phyloP scores from a whole-genome alignment of 495 filamentous ascomycete genomes.

The Podospora anserina region DNA sequence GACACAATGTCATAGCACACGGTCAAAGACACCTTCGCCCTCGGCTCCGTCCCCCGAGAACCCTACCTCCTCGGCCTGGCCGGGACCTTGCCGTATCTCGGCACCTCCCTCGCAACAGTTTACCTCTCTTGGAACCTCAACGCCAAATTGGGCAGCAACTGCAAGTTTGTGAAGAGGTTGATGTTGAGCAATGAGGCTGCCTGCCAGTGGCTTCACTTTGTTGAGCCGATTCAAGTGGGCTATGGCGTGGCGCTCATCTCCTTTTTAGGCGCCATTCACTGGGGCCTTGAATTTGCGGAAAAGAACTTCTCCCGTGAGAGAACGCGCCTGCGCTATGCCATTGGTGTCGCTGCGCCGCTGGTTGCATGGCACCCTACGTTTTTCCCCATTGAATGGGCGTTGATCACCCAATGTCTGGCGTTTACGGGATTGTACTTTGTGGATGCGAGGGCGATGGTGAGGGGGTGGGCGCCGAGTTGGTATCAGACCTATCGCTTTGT shows the following conservation, averaged over 20 bases:
- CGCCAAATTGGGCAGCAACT: too few relatives aligned
- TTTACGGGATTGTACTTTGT: slow-evolving; percentile 89
- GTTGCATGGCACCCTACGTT: slow-evolving; percentile 92
- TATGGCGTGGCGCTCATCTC: slow-evolving; percentile 94
- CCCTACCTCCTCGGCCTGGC: slow-evolving; percentile 79
- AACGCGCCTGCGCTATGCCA: slow-evolving; percentile 63
- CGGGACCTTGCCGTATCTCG: slow-evolving; percentile 86
- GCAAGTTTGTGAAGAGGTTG: too few relatives aligned
- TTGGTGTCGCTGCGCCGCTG: slow-evolving; percentile 77
- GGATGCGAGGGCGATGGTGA: slow-evolving; percentile 68
- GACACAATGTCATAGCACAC: slow-evolving; percentile 54
- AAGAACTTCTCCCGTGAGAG: slow-evolving; percentile 34
- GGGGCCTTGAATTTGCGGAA: slow-evolving; percentile 71
- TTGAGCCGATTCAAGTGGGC: slow-evolving; percentile 89
- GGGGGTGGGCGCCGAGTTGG: slow-evolving; percentile 87
- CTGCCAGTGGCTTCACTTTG: slow-evolving; percentile 66
- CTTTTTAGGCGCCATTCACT: slow-evolving; percentile 94
- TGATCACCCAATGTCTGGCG: slow-evolving; percentile 84
- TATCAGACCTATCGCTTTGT: slow-evolving; percentile 94
- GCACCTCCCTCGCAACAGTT: slow-evolving; percentile 82
- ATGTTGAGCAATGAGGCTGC: slow-evolving; percentile 69
- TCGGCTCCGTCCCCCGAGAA: slow-evolving; percentile 73
- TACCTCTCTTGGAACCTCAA: slow-evolving; percentile 81
- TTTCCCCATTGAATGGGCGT: slow-evolving; percentile 79
- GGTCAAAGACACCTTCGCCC: slow-evolving; percentile 83